Base-by-base conservation (phyloP, 2,329 filamentous ascomycete species). In the Botrytis deweyae region DNA sequence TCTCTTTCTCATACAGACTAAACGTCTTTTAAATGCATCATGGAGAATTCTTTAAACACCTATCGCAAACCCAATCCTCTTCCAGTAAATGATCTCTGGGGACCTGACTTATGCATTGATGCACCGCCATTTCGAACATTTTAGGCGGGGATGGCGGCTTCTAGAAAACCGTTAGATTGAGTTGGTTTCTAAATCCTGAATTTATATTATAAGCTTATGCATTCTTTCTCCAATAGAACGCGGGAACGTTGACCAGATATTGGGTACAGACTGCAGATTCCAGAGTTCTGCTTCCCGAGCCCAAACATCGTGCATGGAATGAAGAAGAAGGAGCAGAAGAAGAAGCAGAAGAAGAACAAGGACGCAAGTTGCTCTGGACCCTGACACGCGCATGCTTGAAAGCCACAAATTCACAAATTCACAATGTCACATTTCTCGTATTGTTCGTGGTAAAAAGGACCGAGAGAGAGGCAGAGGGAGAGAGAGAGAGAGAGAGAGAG, bases 91-190 rank as follows among this genome's bases (percentile, higher is more conserved):
- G 49, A 58, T 68, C 66, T 42, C 29, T 58, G 66, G 14, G 49
- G 66, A 44, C 66, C 38, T 68, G 38, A 58, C 66, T 68, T 68
- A 58, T 68, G 66, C 66, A 68, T 68, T 18, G 38, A 58, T 42
- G 66, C 66, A 68, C 65, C 65, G 65, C 65, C 65, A 67, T 55
- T 55, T 55, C 46, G 46, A 68, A 22, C 25, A 68, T 68, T 68
- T 68, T 58, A 42, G 66, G 66, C 66, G 66, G 49, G 66, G 49
- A 68, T 7, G 38, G 66, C 66, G 66, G 66, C 66, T 58, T 68
- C 66, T 42, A 68, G 66, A 68, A 68, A 68, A 42, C 66, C 66
- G 49, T 68, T 58, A 67, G 36, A 29, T 68, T 22, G 20, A 68
- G 25, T 58, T 52, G 40, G 40, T 42, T 58, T n/a, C 44, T 29